Conservation (phyloP, 306 rosid genomes). For the Vachellia pachyceras region DNA sequence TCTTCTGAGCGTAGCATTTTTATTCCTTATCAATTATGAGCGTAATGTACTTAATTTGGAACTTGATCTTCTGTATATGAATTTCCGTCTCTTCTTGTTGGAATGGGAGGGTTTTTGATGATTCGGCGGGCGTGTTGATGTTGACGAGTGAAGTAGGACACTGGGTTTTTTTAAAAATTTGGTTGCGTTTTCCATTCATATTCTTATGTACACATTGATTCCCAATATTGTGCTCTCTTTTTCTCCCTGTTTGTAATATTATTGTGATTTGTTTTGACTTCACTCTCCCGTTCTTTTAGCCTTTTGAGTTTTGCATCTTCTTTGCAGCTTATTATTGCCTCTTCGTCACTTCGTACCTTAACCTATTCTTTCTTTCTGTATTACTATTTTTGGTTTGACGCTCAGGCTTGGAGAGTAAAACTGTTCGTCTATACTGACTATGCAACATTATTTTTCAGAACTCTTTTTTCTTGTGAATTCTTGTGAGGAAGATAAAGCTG, state of each 20-base stretch:
- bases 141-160: conserved; percentile 10
- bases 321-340: neutral
- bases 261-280: conserved; percentile 40
- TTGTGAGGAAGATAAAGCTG: too few species aligned
- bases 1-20: conserved; percentile 32
- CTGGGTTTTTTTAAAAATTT: conserved; percentile 3
- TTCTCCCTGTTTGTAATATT: conserved; percentile 30
- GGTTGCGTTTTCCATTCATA: conserved; percentile 9
- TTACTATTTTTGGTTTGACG: too few species aligned
- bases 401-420: too few species aligned
- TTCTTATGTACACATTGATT: conserved; percentile 44
- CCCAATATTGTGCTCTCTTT: conserved; percentile 22
- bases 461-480: too few species aligned
- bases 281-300: neutral
- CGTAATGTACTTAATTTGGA: conserved; percentile 17
- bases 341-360: neutral
- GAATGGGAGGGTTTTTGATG: neutral
- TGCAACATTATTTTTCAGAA: too few species aligned
- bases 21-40: neutral
- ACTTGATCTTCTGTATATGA: conserved; percentile 15
- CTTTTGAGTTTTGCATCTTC: neutral
- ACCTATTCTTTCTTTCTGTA: too few species aligned
- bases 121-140: neutral
- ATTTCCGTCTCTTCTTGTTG: neutral
- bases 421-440: too few species aligned